phyloP scores from a whole-genome alignment of 495 filamentous ascomycete species.

The Sordaria brevicollis region DNA sequence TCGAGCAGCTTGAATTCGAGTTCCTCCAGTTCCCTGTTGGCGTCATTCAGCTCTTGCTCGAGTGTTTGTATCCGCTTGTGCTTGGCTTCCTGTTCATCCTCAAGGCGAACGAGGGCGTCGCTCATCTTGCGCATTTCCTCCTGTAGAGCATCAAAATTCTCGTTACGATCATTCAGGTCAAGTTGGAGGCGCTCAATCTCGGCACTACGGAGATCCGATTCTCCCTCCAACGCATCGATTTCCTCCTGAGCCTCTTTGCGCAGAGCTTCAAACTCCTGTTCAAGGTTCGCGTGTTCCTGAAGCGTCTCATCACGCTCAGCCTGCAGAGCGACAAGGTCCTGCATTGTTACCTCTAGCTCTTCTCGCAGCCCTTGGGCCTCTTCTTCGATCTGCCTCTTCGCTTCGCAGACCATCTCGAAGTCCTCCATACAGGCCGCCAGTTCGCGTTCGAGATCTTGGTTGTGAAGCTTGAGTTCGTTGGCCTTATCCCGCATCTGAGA shows the following conservation, averaged over 20 bases:
- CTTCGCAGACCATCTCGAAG: conserved; percentile 50
- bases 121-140: conserved; percentile 84
- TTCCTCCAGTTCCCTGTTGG: conserved; percentile 66
- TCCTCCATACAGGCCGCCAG: conserved; percentile 58
- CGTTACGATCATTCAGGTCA: conserved; percentile 59
- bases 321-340: conserved; percentile 74
- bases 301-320: conserved; percentile 80
- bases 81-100: conserved; percentile 72
- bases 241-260: conserved; percentile 73
- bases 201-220: conserved; percentile 60
- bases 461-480: conserved; percentile 72
- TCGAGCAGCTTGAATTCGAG: conserved; percentile 68
- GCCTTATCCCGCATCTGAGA: conserved; percentile 78
- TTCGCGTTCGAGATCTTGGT: conserved; percentile 67
- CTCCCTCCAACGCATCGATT: conserved; percentile 71
- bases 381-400: conserved; percentile 48
- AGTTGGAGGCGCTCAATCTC: conserved; percentile 61
- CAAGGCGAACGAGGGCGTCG: conserved; percentile 71
- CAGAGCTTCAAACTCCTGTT: conserved; percentile 69
- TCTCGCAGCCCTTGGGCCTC: conserved; percentile 56
- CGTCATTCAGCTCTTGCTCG: conserved; percentile 62
- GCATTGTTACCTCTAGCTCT: conserved; percentile 63
- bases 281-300: conserved; percentile 64
- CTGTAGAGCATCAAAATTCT: conserved; percentile 77
- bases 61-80: conserved; percentile 54